A percentile compares a stretch with the other conserved stretches of the same genome.
These are phyloP conservation scores for Persicaria maculosa DNA, from an alignment of 148 eudicot genomes.

Conservation along the genomic window DNA sequence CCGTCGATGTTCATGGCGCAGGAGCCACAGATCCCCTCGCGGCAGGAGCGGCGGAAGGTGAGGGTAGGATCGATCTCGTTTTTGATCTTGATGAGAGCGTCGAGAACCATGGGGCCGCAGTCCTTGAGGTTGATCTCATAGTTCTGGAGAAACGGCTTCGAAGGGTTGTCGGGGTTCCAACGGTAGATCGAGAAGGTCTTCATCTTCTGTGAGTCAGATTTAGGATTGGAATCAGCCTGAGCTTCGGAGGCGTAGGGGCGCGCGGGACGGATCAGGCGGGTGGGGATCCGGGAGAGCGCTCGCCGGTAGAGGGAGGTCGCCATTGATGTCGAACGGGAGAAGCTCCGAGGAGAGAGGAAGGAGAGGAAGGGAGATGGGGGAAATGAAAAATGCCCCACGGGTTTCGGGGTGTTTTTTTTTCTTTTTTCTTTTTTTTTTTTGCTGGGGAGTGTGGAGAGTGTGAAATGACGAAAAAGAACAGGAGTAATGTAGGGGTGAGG, in stretches of 20 bases:
- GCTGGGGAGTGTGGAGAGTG: not conserved
- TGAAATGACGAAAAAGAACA: not conserved
- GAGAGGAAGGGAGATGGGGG: constrained; percentile 3
- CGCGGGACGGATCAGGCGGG: constrained; percentile 2
- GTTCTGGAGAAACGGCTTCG: constrained; percentile 51
- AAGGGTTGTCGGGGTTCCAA: constrained; percentile 72
- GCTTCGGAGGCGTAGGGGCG: constrained; percentile 12
- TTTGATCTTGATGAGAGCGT: constrained; percentile 91
- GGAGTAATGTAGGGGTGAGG: not conserved
- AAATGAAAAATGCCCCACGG: not conserved
- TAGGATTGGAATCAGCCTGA: not conserved
- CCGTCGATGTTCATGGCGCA: constrained; percentile 99
- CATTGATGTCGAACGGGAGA: not conserved
- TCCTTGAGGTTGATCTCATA: constrained; percentile 82
- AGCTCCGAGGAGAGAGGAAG: constrained; percentile 9
- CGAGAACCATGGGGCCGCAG: constrained; percentile 95
- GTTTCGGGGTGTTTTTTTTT: not conserved
- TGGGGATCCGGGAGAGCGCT: constrained; percentile 12
- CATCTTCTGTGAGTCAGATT: constrained; percentile 3
- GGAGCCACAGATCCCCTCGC: constrained; percentile 94
- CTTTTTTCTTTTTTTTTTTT: not conserved
- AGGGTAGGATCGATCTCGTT: constrained; percentile 86
- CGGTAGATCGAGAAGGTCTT: constrained; percentile 63
- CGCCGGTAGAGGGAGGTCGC: constrained; percentile 12
- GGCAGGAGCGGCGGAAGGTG: constrained; percentile 88